These are phyloP conservation scores for Globisporangium paddicum DNA, from an alignment of 352 stramenopile species.

Conservation along the genomic window DNA sequence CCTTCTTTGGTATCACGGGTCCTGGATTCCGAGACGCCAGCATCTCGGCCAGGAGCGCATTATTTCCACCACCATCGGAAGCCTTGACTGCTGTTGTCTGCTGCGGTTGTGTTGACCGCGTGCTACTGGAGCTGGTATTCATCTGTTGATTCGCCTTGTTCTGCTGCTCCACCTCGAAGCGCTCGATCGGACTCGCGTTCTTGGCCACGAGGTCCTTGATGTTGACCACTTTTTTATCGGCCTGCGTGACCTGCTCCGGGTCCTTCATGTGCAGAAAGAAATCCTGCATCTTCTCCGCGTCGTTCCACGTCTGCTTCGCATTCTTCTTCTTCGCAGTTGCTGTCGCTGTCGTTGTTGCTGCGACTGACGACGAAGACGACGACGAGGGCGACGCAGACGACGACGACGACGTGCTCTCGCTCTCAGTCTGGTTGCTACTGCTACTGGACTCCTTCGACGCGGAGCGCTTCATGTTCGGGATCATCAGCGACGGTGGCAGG, in stretches of 20 bases:
- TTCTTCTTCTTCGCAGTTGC: background rate
- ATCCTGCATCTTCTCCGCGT: constrained; percentile 50
- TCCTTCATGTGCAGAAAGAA: constrained; percentile 50
- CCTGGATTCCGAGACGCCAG: constrained; percentile 9
- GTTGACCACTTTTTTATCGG: constrained; percentile 51
- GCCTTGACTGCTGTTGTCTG: constrained; percentile 1
- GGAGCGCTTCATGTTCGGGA: constrained; percentile 14
- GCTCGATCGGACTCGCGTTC: constrained; percentile 18
- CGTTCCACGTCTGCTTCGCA: constrained; percentile 23
- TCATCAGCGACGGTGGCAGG: constrained; percentile 2
- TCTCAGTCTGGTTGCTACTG: background rate
- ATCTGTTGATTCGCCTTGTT: background rate
- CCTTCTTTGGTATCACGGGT: background rate
- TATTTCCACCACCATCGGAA: constrained; percentile 6
- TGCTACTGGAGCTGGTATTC: constrained; percentile 1
- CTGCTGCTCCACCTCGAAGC: constrained; percentile 6
- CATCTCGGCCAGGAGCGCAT: constrained; percentile 18
- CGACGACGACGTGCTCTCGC: constrained; percentile 17
- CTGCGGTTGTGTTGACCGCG: constrained; percentile 7
- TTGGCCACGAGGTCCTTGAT: constrained; percentile 42
- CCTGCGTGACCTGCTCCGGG: constrained; percentile 24
- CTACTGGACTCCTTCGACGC: constrained; percentile 3
- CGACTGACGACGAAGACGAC: background rate
- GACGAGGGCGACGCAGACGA: constrained; percentile 6
- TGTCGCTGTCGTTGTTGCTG: background rate